Evolutionary conservation across 768 basidiomycete genomes (phyloP).

Genomic region (Russula vinacea): DNA sequence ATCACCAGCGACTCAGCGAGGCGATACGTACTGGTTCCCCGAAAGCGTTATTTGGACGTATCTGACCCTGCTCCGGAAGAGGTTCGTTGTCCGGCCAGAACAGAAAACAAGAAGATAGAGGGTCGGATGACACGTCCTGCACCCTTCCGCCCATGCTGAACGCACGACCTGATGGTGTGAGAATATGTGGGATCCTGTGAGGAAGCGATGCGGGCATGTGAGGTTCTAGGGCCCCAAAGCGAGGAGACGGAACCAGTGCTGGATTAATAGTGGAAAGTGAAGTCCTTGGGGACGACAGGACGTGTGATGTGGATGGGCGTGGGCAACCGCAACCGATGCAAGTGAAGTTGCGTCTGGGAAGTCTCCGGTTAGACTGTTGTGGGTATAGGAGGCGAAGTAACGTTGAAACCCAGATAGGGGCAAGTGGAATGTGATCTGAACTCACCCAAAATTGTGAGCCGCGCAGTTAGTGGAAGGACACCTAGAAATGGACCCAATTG

Average conservation of each 20-base stretch:
- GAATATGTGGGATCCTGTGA: slow-evolving; percentile 42
- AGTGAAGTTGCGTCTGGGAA: slow-evolving; percentile 65
- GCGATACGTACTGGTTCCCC: slow-evolving; percentile 50
- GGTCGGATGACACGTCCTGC: slow-evolving; percentile 73
- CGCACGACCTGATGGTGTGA: slow-evolving; percentile 79
- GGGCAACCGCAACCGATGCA: slow-evolving; percentile 78
- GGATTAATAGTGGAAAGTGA: slow-evolving; percentile 32
- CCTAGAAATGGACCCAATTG: slow-evolving; percentile 39
- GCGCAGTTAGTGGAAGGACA: slow-evolving; percentile 66
- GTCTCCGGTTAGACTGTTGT: slow-evolving; percentile 40
- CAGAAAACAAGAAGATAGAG: slow-evolving; percentile 71
- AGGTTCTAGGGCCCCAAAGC: slow-evolving; percentile 17
- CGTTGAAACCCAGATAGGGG: slow-evolving; percentile 35
- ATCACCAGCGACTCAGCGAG: not conserved
- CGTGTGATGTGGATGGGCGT: slow-evolving; percentile 38
- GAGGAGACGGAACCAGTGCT: slow-evolving; percentile 26
- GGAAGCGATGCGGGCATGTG: slow-evolving; percentile 22
- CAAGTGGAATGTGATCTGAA: slow-evolving; percentile 31
- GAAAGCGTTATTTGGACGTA: slow-evolving; percentile 51
- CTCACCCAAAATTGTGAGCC: slow-evolving; percentile 85
- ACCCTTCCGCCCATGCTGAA: slow-evolving; percentile 76
- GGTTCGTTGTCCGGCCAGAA: slow-evolving; percentile 92
- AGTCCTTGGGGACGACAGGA: slow-evolving; percentile 32
- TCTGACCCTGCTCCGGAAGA: slow-evolving; percentile 76
- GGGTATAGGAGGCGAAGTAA: slow-evolving; percentile 25